Conservation (phyloP, 768 basidiomycete genomes). For the Boletales sp. region DNA sequence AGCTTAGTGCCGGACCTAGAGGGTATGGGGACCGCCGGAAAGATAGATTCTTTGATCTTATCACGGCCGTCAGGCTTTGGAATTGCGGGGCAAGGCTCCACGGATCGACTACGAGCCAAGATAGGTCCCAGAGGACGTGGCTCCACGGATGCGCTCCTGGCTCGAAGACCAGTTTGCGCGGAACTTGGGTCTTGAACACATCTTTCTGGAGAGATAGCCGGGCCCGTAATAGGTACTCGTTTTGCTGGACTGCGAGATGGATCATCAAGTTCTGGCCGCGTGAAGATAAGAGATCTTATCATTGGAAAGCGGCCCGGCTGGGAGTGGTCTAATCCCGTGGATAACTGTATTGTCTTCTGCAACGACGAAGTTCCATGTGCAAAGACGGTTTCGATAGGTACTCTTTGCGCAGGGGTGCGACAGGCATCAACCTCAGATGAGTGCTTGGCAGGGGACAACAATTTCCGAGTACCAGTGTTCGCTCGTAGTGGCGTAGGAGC, state of each 20-base stretch:
- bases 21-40: constrained; percentile 11
- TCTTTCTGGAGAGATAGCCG: constrained; percentile 24
- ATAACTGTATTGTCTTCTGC: constrained; percentile 40
- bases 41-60: constrained; percentile 18
- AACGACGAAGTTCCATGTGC: constrained; percentile 48
- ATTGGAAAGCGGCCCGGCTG: constrained; percentile 12
- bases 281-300: constrained; percentile 35
- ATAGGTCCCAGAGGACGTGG: constrained; percentile 19
- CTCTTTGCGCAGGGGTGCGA: constrained; percentile 63
- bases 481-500: constrained; percentile 29
- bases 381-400: constrained; percentile 53
- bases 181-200: constrained; percentile 8
- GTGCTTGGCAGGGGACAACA: constrained; percentile 33
- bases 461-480: constrained; percentile 3
- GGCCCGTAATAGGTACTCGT: constrained; percentile 30
- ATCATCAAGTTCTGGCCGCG: constrained; percentile 36
- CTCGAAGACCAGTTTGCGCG: constrained; percentile 15
- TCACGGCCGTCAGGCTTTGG: constrained; percentile 7
- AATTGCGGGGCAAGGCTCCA: constrained; percentile 18
- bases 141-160: constrained; percentile 36
- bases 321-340: constrained; percentile 20
- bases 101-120: constrained; percentile 27
- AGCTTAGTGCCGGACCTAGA: constrained; percentile 14
- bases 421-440: constrained; percentile 34
- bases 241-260: constrained; percentile 35